Conservation (phyloP, 352 stramenopile genomes). For the Phytopythium montanum region DNA sequence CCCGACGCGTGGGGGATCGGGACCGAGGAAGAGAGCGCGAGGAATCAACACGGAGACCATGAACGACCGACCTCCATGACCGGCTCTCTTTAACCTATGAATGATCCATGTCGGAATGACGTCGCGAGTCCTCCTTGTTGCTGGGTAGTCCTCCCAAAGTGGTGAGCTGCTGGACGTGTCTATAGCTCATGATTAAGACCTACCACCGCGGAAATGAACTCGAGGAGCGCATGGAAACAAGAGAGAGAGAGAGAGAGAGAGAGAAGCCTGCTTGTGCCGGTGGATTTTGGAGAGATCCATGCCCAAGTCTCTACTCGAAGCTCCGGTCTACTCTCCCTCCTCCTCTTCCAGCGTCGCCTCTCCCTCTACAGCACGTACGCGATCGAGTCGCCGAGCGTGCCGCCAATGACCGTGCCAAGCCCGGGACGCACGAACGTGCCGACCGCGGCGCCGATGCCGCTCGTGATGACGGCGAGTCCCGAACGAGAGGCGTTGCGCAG, state of each 20-base stretch:
- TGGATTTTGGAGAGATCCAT: no score
- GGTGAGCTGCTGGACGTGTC: background rate
- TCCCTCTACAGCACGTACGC: constrained; percentile 59
- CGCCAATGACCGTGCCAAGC: constrained; percentile 74
- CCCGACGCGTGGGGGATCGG: background rate
- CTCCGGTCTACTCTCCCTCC: no score
- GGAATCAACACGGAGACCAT: constrained; percentile 3
- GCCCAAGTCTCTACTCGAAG: no score
- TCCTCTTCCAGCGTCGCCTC: no score
- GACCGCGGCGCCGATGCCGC: constrained; percentile 59
- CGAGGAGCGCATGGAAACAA: no score
- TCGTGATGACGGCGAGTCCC: constrained; percentile 59
- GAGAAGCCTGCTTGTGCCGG: no score
- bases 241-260: no score
- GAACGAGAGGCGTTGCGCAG: constrained; percentile 61
- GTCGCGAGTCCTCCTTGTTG: no score
- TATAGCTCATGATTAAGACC: background rate
- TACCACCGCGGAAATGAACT: background rate
- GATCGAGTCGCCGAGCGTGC: constrained; percentile 75
- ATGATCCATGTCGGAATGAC: background rate
- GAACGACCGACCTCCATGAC: no score
- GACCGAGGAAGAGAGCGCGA: background rate
- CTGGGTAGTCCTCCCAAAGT: no score
- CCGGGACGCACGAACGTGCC: constrained; percentile 71
- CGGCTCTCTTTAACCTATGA: constrained; percentile 1